Evolutionary conservation across 2,329 filamentous ascomycete species (phyloP).

Genomic region (Esteya vermicola): DNA sequence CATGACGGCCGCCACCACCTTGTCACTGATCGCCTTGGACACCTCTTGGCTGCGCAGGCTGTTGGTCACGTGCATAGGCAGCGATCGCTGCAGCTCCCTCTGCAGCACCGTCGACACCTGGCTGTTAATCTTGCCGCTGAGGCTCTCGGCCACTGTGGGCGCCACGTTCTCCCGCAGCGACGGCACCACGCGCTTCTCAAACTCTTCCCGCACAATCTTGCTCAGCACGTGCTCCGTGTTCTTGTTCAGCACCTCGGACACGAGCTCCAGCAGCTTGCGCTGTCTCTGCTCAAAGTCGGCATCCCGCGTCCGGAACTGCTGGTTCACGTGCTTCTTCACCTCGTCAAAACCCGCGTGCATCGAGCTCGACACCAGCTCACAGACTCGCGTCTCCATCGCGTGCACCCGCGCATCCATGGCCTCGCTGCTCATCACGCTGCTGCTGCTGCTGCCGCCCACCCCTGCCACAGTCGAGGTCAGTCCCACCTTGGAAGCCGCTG

Average conservation of each 20-base stretch:
- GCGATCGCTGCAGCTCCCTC: conserved; percentile 54
- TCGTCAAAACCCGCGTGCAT: conserved; percentile 39
- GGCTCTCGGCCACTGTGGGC: conserved; percentile 55
- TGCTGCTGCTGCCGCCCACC: too few species aligned
- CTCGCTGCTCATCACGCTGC: conserved; percentile 21
- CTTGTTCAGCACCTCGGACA: conserved; percentile 45
- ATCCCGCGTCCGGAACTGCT: conserved; percentile 45
- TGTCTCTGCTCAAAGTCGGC: conserved; percentile 38
- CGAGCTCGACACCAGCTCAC: conserved; percentile 28
- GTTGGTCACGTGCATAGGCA: conserved; percentile 53
- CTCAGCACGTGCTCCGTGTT: conserved; percentile 59
- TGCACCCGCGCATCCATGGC: conserved; percentile 38
- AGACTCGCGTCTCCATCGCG: conserved; percentile 37
- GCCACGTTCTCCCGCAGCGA: conserved; percentile 53
- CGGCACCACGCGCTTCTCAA: conserved; percentile 64
- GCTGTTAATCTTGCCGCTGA: conserved; percentile 53
- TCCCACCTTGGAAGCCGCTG: background rate
- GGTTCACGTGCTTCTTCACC: conserved; percentile 29
- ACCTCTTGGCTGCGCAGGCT: conserved; percentile 63
- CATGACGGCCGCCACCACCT: conserved; percentile 52
- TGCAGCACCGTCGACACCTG: conserved; percentile 53
- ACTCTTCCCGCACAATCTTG: conserved; percentile 61
- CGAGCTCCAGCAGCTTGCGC: conserved; percentile 39
- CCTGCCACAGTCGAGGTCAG: background rate
- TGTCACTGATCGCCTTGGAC: conserved; percentile 57